A percentile compares a stretch with the other conserved stretches of the same genome.
Conservation (phyloP, 108 stramenopile genomes). For the Aurantiochytrium sp. region DNA sequence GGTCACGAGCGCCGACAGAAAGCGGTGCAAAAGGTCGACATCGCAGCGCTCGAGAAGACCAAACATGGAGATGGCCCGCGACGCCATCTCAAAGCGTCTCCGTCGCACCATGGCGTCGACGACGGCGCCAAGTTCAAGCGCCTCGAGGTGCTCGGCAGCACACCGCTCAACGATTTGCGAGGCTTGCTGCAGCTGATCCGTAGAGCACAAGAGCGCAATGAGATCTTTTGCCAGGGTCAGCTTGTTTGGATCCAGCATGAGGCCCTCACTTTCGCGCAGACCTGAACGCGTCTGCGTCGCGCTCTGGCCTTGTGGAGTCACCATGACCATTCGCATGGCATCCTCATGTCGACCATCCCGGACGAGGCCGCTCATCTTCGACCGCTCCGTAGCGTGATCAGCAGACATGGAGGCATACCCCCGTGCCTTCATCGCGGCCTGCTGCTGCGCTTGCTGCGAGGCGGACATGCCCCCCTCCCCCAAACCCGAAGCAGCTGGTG, state of each 20-base stretch:
- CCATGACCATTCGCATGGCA: not conserved
- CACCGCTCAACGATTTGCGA: not conserved
- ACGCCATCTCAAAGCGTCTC: not conserved
- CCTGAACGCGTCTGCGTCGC: not conserved
- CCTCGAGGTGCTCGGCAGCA: not conserved
- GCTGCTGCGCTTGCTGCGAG: no score
- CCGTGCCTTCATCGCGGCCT: not conserved
- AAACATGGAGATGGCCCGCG: not conserved
- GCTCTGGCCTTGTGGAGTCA: not conserved
- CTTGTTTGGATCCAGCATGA: not conserved
- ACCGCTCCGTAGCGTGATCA: not conserved
- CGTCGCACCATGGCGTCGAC: not conserved
- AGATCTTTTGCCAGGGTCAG: not conserved
- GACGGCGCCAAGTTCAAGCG: not conserved
- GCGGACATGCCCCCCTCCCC: no score
- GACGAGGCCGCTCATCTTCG: not conserved
- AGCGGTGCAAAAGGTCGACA: not conserved
- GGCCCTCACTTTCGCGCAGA: not conserved
- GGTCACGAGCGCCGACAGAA: not conserved
- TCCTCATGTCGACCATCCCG: not conserved
- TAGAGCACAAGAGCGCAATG: not conserved
- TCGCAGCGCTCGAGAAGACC: slow-evolving; percentile 9
- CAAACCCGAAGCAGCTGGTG: no score
- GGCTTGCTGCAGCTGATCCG: not conserved
- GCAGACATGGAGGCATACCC: not conserved